phyloP scores from a whole-genome alignment of 169 alveolate genomes.

The Eimeria zaria region DNA sequence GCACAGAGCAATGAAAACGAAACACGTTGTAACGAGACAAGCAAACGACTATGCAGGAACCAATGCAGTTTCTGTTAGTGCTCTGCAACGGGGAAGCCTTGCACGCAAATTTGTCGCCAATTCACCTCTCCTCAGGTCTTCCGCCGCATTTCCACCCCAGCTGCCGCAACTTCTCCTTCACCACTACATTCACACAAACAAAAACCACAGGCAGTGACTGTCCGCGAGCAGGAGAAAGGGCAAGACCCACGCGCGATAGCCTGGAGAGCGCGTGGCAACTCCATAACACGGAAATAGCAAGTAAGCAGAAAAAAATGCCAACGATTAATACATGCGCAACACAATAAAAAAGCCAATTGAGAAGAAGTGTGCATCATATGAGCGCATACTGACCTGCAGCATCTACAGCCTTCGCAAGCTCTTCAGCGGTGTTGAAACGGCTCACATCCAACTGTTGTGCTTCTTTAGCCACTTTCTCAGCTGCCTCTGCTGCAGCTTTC shows the following conservation, averaged over 20 bases:
- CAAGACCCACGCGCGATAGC: background rate
- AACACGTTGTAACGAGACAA: background rate
- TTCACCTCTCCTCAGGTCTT: conserved; percentile 77
- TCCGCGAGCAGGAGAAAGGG: background rate
- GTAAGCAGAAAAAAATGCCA: background rate
- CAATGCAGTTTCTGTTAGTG: background rate
- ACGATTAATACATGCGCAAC: background rate
- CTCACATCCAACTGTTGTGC: conserved; percentile 73
- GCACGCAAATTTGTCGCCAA: background rate
- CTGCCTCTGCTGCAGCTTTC: conserved; percentile 45
- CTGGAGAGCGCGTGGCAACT: background rate
- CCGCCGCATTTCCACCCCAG: conserved; percentile 84
- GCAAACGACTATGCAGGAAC: background rate
- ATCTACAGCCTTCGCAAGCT: conserved; percentile 76
- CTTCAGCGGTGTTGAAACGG: conserved; percentile 76
- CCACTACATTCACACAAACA: conserved; percentile 28
- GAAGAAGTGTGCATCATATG: background rate
- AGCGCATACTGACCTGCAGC: conserved; percentile 54
- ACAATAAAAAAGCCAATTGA: background rate
- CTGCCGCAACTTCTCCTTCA: conserved; percentile 78
- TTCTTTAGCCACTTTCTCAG: conserved; percentile 38
- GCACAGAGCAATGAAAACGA: background rate
- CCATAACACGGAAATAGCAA: background rate
- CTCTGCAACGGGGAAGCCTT: background rate
- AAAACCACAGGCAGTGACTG: background rate